Evolutionary conservation across 2,329 filamentous ascomycete species (phyloP), one percentile per base, ranked within the genome.

Genomic region (Diaporthe destruens): DNA sequence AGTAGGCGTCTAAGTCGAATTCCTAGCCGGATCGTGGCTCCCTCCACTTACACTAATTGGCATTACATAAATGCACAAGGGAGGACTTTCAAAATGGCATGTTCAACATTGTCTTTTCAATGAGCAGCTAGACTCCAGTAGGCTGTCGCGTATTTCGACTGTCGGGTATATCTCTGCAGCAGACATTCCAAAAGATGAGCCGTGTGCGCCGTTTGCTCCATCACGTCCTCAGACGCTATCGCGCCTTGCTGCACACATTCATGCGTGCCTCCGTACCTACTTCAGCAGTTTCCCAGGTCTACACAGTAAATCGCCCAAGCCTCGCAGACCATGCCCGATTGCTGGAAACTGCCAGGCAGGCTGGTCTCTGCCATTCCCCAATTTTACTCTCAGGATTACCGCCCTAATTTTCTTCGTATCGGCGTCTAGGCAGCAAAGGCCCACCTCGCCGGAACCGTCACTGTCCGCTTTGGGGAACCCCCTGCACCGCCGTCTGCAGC

Each of bases 401-500:
- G 3, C 36, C n/a, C 44, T n/a, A 9, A 23, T 23, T 29, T 25
- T 42, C 14, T 32, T 65, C n/a, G 29, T 32, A 44, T 63, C 25
- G 20, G 11, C 18, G 16, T 56, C 20, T 51, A 36, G 6, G 11
- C 23, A 49, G 29, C 29, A n/a, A 51, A 16, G 29, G 7, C 56
- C 12, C 20, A 49, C 29, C n/a, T 36, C 32, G 49, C 61, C 49
- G 53, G 39, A 4, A 7, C 18, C 42, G n/a, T 57, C 39, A 23
- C 36, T 54, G 23, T 51, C 66, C 11, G 20, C 23, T 12, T 47
- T 47, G 51, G 5, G 70, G 39, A 4, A 34, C 25, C 6, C 54
- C 29, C 65, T 63, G 61, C 18, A 25, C 63, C 2, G 61, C 71
- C 11, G 54, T 51, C 23, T 39, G 65, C 29, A 74, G 56, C 42